Evolutionary conservation across 305 asterid genomes (phyloP).

Genomic region (Solanum hybrid): DNA sequence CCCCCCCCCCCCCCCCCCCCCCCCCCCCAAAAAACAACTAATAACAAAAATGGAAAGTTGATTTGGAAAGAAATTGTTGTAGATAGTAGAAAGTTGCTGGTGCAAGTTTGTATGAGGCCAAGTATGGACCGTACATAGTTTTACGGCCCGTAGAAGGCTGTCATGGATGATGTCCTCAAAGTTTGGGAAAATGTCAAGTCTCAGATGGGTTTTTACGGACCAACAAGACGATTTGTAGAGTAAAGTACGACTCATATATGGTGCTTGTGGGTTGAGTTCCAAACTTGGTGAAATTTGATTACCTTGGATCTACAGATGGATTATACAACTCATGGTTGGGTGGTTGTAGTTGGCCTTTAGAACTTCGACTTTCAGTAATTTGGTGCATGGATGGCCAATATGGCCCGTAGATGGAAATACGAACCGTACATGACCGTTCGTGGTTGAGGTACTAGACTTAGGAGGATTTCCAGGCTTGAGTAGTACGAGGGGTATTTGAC

Average conservation of each 20-base stretch:
- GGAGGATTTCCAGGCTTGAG: background rate
- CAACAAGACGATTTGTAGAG: background rate
- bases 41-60: background rate
- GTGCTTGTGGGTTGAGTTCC: background rate
- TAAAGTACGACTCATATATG: background rate
- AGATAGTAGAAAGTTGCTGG: background rate
- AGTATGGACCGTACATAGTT: background rate
- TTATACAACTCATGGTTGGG: background rate
- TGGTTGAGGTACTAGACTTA: background rate
- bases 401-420: background rate
- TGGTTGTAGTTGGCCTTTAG: background rate
- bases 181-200: background rate
- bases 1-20: too few relatives aligned
- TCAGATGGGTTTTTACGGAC: background rate
- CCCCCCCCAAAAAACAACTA: background rate
- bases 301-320: background rate
- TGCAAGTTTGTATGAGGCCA: background rate
- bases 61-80: background rate
- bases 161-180: background rate
- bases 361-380: background rate
- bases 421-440: background rate
- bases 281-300: background rate
- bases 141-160: background rate
- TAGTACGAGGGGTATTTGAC: background rate
- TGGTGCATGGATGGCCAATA: background rate